Evolutionary conservation across 73 alveolate genomes (phyloP).

Genomic region (Blepharisma japonicum): DNA sequence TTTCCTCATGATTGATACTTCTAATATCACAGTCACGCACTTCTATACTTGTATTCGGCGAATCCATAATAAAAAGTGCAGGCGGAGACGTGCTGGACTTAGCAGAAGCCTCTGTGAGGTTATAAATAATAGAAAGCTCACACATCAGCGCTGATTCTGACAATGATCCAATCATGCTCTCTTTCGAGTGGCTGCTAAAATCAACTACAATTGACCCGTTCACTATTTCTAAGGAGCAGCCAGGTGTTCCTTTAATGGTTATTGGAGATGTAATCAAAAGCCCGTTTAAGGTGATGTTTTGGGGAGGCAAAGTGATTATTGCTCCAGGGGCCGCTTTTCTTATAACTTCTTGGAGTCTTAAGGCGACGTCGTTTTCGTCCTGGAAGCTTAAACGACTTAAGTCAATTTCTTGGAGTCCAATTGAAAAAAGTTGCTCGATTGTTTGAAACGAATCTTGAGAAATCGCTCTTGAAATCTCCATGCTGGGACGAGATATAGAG

Average conservation of each 20-base stretch:
- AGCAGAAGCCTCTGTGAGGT: slow-evolving; percentile 24
- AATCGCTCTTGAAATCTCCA: background rate
- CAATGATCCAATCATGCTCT: background rate
- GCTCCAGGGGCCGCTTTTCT: slow-evolving; percentile 38
- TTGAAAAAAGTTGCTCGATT: background rate
- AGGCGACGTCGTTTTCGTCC: background rate
- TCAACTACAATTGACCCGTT: slow-evolving; percentile 53
- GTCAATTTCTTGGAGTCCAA: slow-evolving; percentile 11
- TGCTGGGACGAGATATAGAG: background rate
- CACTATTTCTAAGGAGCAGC: slow-evolving; percentile 42
- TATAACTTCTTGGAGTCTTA: background rate
- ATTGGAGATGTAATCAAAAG: slow-evolving; percentile 47
- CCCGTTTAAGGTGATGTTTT: slow-evolving; percentile 43
- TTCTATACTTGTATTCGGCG: slow-evolving; percentile 34
- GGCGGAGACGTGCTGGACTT: slow-evolving; percentile 9
- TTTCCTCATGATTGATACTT: slow-evolving; percentile 25
- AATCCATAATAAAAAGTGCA: slow-evolving; percentile 26
- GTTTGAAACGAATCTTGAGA: background rate
- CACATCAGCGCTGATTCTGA: slow-evolving; percentile 38
- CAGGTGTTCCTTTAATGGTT: slow-evolving; percentile 47
- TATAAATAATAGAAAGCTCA: slow-evolving; percentile 37
- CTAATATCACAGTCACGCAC: slow-evolving; percentile 56
- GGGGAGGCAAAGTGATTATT: slow-evolving; percentile 38
- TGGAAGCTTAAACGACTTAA: background rate
- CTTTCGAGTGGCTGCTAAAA: slow-evolving; percentile 33